A percentile compares a stretch with the other conserved stretches of the same genome.
These are phyloP conservation scores for Russula compacta DNA, from an alignment of 768 basidiomycete species.

Conservation along the genomic window DNA sequence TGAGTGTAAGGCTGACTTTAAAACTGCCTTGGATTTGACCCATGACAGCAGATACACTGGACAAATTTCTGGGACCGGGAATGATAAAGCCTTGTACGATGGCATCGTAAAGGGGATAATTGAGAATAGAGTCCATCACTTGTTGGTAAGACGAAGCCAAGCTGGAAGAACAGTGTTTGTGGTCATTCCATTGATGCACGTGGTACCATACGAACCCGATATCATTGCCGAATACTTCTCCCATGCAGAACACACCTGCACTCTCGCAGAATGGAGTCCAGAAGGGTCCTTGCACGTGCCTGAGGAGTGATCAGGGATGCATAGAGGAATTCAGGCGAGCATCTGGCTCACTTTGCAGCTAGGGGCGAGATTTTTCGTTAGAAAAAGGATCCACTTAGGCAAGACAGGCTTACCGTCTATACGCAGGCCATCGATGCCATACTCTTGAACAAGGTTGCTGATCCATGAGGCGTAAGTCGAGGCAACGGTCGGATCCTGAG, in stretches of 20 bases:
- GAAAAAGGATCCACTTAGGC: not conserved
- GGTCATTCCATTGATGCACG: slow-evolving; percentile 15
- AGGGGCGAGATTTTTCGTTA: not conserved
- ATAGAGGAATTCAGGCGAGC: not conserved
- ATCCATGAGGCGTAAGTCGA: slow-evolving; percentile 64
- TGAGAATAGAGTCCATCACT: slow-evolving; percentile 58
- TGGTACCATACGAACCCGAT: slow-evolving; percentile 33
- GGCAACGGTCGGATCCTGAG: slow-evolving; percentile 54
- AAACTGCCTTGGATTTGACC: slow-evolving; percentile 45
- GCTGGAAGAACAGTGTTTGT: slow-evolving; percentile 27
- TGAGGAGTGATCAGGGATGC: slow-evolving; percentile 16
- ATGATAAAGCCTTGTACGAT: slow-evolving; percentile 59
- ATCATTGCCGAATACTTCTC: slow-evolving; percentile 61
- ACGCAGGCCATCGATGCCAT: slow-evolving; percentile 76
- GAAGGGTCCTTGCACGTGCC: slow-evolving; percentile 64
- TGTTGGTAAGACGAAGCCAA: slow-evolving; percentile 49
- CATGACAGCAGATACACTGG: slow-evolving; percentile 44
- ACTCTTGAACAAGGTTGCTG: slow-evolving; percentile 53
- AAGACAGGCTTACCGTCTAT: slow-evolving; percentile 49
- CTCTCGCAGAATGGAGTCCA: slow-evolving; percentile 66
- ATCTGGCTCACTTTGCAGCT: slow-evolving; percentile 29
- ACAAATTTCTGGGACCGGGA: slow-evolving; percentile 57
- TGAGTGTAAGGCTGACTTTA: slow-evolving; percentile 26
- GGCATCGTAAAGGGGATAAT: slow-evolving; percentile 62
- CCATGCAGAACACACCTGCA: slow-evolving; percentile 82